Conservation (phyloP, 192 early-diverging fungal species). For the Obelidium mucronatum region DNA sequence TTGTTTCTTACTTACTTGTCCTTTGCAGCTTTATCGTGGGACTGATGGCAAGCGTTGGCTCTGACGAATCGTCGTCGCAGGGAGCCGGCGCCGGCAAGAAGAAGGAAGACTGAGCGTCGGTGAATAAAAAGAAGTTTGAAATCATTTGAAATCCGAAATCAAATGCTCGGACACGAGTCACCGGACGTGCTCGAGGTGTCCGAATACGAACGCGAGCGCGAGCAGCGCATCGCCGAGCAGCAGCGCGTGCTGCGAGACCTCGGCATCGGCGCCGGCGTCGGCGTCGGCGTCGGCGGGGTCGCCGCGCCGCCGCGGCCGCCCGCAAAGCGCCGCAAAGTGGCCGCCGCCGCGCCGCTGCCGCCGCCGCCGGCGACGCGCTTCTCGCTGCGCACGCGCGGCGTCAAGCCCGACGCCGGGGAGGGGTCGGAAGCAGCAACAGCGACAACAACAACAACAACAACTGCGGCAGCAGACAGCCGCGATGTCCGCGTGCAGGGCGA, state of each 20-base stretch:
- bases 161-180: constrained; percentile 11
- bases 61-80: background rate
- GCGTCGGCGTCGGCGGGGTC: background rate
- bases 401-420: background rate
- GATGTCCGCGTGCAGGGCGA: background rate
- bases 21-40: constrained; percentile 29
- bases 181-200: background rate
- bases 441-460: background rate
- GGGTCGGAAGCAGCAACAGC: background rate
- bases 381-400: constrained; percentile 5
- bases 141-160: background rate
- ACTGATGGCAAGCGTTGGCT: constrained; percentile 18
- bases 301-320: background rate
- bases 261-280: background rate
- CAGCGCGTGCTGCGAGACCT: constrained; percentile 1
- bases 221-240: background rate
- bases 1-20: background rate
- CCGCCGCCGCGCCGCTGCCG: background rate
- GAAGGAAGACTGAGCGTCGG: constrained; percentile 21
- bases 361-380: background rate
- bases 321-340: background rate
- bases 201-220: constrained; percentile 2
- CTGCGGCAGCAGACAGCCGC: background rate
- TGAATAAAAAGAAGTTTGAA: background rate
- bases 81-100: constrained; percentile 14